A percentile compares a stretch with the other conserved stretches of the same genome.
These are phyloP conservation scores for Euphorbia lathyris DNA, from an alignment of 345 rosid genomes.

Conservation along the genomic window DNA sequence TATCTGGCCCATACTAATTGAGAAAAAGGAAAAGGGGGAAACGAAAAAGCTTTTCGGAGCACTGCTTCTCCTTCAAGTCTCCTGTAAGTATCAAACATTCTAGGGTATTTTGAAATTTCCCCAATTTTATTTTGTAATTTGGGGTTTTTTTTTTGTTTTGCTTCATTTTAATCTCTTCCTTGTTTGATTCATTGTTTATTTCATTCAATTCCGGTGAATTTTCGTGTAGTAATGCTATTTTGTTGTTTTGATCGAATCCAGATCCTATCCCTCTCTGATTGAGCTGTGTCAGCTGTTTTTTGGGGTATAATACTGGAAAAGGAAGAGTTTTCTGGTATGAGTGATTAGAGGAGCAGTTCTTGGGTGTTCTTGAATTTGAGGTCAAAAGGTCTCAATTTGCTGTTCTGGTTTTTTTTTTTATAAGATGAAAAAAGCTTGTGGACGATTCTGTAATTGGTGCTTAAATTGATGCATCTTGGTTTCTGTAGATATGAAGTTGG, in stretches of 20 bases:
- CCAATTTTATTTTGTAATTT: constrained; percentile 1
- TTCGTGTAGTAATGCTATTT: constrained; percentile 8
- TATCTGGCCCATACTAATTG: constrained; percentile 13
- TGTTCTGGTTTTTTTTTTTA: too few relatives aligned
- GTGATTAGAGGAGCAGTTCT: constrained; percentile 11
- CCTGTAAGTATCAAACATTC: constrained; percentile 23
- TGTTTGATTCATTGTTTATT: not conserved
- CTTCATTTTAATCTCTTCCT: not conserved
- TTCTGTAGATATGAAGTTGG: constrained; percentile 19
- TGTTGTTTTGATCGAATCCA: constrained; percentile 30
- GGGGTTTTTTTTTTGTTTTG: not conserved
- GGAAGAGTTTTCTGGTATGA: constrained; percentile 24
- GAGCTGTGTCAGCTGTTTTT: constrained; percentile 19
- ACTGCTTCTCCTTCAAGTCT: constrained; percentile 17
- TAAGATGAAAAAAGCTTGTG: too few relatives aligned
- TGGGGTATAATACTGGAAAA: constrained; percentile 3
- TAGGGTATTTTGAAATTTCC: constrained; percentile 5
- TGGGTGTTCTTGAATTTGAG: constrained; percentile 21
- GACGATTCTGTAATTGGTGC: not conserved
- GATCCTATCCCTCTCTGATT: constrained; percentile 23
- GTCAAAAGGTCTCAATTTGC: constrained; percentile 14
- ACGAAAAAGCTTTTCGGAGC: constrained; percentile 4
- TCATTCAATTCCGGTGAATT: not conserved
- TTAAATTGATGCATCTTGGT: constrained; percentile 13
- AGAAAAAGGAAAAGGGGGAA: not conserved